Evolutionary conservation across 2,329 filamentous ascomycete genomes (phyloP), one percentile per base, ranked within the genome.

Genomic region (Fusarium newnesense): DNA sequence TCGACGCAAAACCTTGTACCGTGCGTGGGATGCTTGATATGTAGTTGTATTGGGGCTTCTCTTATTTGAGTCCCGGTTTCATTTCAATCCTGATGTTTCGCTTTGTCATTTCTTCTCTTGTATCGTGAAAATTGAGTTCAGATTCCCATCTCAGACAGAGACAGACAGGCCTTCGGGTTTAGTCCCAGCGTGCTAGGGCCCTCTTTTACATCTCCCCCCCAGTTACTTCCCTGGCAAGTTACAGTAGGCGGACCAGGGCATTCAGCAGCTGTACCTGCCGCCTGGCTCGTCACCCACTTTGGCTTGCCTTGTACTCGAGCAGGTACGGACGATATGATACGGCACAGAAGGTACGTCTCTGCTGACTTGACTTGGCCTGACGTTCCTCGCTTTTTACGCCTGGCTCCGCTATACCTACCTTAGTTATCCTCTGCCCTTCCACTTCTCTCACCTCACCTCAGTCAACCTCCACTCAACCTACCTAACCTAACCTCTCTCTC

Each of bases 401-500:
- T 43, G 65, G 50, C 64, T 75, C 69, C 65, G 54, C 72, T 63
- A 37, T n/a, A 9, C n/a, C n/a, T 32, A 50, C 47, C 47, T 50
- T 52, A 32, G 54, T 60, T 57, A 56, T 65, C 56, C 75, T 60
- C 58, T 12, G 65, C 60, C 70, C 65, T 64, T 67, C 61, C 44
- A 52, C 39, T 47, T 58, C 59, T 36, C 63, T 68, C 49, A 60
- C 62, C 52, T 65, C 28, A 50, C 69, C 39, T 70, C 64, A 42
- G 43, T 69, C 71, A 70, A 65, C 72, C 71, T 70, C 50, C 64
- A 67, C 61, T 66, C 49, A 50, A 67, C 42, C 32, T 59, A 59
- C 42, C 68, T 44, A 67, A 50, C 56, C 40, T 59, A 47, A 47
- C 69, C 69, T 75, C 60, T 53, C 64, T 46, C 46, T 71, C 60